Base-by-base conservation (phyloP, 495 filamentous ascomycete genomes). In the Apodospora peruviana region DNA sequence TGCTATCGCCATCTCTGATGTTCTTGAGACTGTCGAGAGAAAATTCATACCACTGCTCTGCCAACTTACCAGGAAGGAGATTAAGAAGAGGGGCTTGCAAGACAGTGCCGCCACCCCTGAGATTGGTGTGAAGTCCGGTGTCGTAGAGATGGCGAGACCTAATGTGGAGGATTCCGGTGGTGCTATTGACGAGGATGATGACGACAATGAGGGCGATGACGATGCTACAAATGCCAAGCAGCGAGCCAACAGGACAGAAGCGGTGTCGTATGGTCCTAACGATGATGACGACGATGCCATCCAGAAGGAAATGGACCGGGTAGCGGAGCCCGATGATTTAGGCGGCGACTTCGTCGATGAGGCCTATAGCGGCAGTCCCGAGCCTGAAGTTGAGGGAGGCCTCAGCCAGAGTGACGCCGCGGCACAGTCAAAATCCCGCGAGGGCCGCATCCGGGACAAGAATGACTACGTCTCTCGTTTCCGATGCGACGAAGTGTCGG, bases 281-380 rank as follows among this genome's bases (percentile, higher is more conserved):
- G 91, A 97, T 58, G 91, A 95, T 24, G 94, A 88, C 5, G 93
- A 98, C 62, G 82, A 90, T 53, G 81, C 68, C 17, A 84, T 91
- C 54, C 85, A 75, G 68, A 72, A 61, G 45, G 66, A 74, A 46
- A 68, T 79, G 43, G 71, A 74, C 46, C 73, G 74, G 34, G 76
- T 80, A 40, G 77, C 71, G 2, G 76, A 75, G 10, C 67, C 66
- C 17, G 75, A 73, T 20, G 75, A 77, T 18, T n/a, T n/a, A n/a
- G 71, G 77, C 34, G 59, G 62, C 49, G 64, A 68, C 3, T 65
- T 71, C n/a, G 65, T 68, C 25, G 80, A 83, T 55, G 80, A 83
- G 59, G 81, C 73, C 3, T 70, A 81, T 45, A 74, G 72, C 36
- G 76, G 71, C 25, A 79, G 74, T 47, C 64, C 71, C 2, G 68